phyloP scores from a whole-genome alignment of 805 yeast genomes.

The Starmerella vitae region DNA sequence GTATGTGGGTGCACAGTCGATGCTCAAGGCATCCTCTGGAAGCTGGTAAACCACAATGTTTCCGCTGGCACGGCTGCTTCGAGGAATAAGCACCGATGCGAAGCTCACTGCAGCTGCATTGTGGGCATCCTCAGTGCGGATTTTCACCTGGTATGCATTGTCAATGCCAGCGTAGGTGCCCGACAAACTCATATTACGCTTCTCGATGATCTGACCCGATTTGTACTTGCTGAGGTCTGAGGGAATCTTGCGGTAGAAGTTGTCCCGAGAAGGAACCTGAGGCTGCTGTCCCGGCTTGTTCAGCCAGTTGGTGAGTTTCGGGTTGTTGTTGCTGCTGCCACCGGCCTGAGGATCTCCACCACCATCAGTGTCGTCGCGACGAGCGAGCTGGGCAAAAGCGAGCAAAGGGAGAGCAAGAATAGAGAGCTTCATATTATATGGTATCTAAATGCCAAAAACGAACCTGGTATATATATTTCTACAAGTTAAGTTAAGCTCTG shows the following conservation, averaged over 20 bases:
- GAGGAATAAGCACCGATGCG: slow-evolving; percentile 24
- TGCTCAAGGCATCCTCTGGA: slow-evolving; percentile 18
- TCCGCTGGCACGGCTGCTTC: slow-evolving; percentile 2
- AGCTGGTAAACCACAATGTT: slow-evolving; percentile 19
- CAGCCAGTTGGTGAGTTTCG: slow-evolving; percentile 14
- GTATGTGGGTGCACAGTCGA: slow-evolving; percentile 22
- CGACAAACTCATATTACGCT: slow-evolving; percentile 12
- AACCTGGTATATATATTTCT: not conserved
- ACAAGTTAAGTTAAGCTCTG: slow-evolving; percentile 5
- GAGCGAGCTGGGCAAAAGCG: slow-evolving; percentile 1
- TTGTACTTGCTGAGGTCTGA: slow-evolving; percentile 4
- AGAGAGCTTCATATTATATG: not conserved
- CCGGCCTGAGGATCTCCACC: slow-evolving; percentile 9
- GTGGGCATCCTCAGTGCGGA: slow-evolving; percentile 20
- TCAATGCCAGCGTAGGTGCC: slow-evolving; percentile 15
- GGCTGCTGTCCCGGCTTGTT: slow-evolving; percentile 9
- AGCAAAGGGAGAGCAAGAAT: not conserved
- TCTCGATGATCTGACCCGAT: slow-evolving; percentile 14
- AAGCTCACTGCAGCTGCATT: slow-evolving; percentile 23
- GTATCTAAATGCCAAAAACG: not conserved
- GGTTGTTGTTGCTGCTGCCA: not conserved
- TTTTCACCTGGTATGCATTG: slow-evolving; percentile 15
- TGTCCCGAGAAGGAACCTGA: slow-evolving; percentile 11
- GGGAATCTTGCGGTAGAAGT: slow-evolving; percentile 13
- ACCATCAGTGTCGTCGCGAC: slow-evolving; percentile 10